A percentile compares a stretch with the other conserved stretches of the same genome.
phyloP scores from a whole-genome alignment of 495 filamentous ascomycete genomes.

The Daldinia concentrica region DNA sequence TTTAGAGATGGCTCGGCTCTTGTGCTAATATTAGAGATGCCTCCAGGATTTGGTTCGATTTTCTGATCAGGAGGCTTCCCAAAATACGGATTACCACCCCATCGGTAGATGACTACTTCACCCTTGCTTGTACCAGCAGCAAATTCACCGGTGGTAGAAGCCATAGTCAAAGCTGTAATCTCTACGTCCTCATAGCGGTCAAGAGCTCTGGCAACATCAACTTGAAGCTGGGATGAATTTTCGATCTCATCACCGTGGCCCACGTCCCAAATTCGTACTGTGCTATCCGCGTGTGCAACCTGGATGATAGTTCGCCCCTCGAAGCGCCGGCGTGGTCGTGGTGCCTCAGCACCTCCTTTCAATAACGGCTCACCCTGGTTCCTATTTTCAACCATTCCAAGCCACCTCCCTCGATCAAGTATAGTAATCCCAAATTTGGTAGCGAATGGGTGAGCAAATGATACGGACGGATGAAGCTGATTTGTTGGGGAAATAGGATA shows the following conservation, averaged over 20 bases:
- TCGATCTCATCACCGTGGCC: conserved; percentile 93
- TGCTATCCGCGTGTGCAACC: conserved; percentile 87
- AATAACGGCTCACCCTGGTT: conserved; percentile 77
- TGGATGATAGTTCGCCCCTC: conserved; percentile 83
- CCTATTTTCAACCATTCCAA: conserved; percentile 83
- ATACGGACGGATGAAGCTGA: conserved; percentile 83
- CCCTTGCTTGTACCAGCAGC: conserved; percentile 82
- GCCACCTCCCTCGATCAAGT: conserved; percentile 81
- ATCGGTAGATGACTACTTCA: conserved; percentile 87
- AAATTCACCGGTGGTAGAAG: conserved; percentile 80
- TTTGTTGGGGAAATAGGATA: conserved; percentile 91
- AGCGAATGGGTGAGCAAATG: conserved; percentile 88
- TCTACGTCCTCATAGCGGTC: conserved; percentile 80
- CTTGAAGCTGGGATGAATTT: conserved; percentile 80
- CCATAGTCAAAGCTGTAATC: conserved; percentile 77
- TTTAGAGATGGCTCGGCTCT: conserved; percentile 81
- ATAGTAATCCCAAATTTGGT: conserved; percentile 71
- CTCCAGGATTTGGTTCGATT: conserved; percentile 61
- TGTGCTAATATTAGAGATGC: conserved; percentile 74
- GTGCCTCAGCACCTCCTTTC: conserved; percentile 75
- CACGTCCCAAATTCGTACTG: conserved; percentile 86
- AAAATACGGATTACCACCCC: conserved; percentile 77
- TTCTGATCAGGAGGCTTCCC: conserved; percentile 60
- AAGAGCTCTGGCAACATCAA: conserved; percentile 86
- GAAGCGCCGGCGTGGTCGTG: conserved; percentile 73